phyloP scores from a whole-genome alignment of 139 green algal genomes.

The Picochlorum costavermella region DNA sequence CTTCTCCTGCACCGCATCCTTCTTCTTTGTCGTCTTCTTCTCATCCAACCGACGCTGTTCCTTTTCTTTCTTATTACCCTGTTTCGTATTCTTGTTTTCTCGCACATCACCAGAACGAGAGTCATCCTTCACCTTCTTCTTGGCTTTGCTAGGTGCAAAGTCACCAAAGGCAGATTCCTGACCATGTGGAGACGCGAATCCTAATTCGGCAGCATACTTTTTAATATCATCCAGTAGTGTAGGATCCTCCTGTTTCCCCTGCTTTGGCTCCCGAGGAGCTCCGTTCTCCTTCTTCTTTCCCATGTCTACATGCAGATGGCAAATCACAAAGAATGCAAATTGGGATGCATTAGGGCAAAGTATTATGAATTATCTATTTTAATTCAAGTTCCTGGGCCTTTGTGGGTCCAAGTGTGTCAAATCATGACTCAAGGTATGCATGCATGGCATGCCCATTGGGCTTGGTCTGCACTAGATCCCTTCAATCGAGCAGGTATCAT shows the following conservation, averaged over 20 bases:
- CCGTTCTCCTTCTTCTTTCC: too few species aligned
- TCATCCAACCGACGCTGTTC: background rate
- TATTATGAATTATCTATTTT: too few species aligned
- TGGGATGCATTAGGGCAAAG: too few species aligned
- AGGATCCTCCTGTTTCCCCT: constrained; percentile 2
- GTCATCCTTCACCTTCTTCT: constrained; percentile 12
- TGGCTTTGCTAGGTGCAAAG: constrained; percentile 52
- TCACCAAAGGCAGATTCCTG: constrained; percentile 54
- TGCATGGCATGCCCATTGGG: too few species aligned
- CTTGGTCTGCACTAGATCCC: too few species aligned
- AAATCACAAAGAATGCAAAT: too few species aligned
- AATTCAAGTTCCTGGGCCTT: too few species aligned
- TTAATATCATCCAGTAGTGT: constrained; percentile 15
- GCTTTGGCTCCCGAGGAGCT: background rate
- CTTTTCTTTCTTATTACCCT: background rate
- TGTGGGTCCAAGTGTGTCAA: too few species aligned
- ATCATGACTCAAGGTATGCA: too few species aligned
- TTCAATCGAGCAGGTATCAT: too few species aligned
- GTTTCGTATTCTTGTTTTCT: constrained; percentile 4
- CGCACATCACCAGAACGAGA: too few species aligned
- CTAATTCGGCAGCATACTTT: constrained; percentile 11
- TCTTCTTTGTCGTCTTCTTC: background rate
- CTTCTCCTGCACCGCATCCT: background rate
- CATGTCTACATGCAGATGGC: too few species aligned
- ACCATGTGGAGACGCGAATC: background rate